phyloP scores from a whole-genome alignment of 129 eudicot species.

The Escallonia herrerae region DNA sequence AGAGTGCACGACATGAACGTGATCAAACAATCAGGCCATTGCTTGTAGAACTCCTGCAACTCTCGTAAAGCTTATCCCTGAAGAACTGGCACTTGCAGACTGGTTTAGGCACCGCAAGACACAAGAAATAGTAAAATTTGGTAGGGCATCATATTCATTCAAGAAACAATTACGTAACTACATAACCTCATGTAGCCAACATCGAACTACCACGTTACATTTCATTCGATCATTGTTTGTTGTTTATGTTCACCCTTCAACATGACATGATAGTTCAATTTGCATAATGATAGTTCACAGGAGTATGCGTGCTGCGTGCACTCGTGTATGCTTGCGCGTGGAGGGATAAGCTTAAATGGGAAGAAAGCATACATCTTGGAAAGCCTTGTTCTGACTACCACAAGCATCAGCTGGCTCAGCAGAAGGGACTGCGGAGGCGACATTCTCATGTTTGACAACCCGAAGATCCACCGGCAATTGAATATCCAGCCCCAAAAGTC shows the following conservation, averaged over 20 bases:
- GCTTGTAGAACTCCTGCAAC: slow-evolving; percentile 7
- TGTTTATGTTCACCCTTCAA: no score
- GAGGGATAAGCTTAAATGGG: neutral
- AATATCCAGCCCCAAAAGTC: slow-evolving; percentile 29
- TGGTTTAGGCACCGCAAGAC: slow-evolving; percentile 12
- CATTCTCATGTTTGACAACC: slow-evolving; percentile 6
- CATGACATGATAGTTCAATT: no score
- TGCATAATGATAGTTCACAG: no score
- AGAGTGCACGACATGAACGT: no score
- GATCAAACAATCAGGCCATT: slow-evolving; percentile 5
- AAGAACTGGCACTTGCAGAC: slow-evolving; percentile 18
- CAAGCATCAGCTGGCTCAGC: slow-evolving; percentile 8
- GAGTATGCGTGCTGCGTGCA: no score
- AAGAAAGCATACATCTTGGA: slow-evolving; percentile 15
- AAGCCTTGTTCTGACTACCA: slow-evolving; percentile 10
- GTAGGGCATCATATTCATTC: no score
- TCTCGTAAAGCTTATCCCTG: slow-evolving; percentile 16
- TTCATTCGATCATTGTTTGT: no score
- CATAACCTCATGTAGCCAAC: no score
- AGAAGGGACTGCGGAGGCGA: slow-evolving; percentile 1
- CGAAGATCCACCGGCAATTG: slow-evolving; percentile 24
- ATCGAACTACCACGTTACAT: no score
- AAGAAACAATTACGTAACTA: no score
- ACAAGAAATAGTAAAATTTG: neutral
- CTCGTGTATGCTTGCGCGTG: no score